Base-by-base conservation (phyloP, 75 land plant species). In the Cryptomeria japonica region DNA sequence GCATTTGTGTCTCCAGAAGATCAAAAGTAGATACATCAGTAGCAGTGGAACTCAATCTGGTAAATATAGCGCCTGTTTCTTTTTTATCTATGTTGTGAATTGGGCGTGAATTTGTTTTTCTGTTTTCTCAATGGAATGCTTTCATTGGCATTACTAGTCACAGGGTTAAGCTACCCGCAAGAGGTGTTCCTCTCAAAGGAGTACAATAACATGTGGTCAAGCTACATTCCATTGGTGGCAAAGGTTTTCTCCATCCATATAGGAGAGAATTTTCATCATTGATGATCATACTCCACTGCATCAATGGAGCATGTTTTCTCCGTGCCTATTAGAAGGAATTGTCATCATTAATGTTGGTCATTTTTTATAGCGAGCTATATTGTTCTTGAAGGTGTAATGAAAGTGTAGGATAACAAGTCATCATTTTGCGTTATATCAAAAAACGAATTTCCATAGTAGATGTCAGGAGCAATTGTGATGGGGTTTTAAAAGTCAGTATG, bases 1-100 rank as follows among this genome's bases (percentile, higher is more conserved):
- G 86, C 86, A 84, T 84, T 61, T 84, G 86, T 36, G 38, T 84
- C 86, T 84, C 86, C 64, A 53, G 37, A 32, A 84, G 86, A 47
- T 84, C 86, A 55, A 84, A 84, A 84, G 86, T 84, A 53, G 86
- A 84, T 22, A 22, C 25, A 41, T 44, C 47, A 84, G 64, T 84
- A 55, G 68, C 86, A 84, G 64, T 6, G 86, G 68, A 16, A 84
- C 86, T 36, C 86, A 84, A 53, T 84, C 86, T 36, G 86, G 86
- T 84, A 84, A 82, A 51, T 32, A 82, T 3, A 73, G 32, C 3
- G 39, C 25, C 25, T 41, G 15, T 73, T 73, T 73, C 36, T 73
- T 22, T 73, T 32, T 32, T 34, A 8, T 73, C 12, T 25, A 31
- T 32, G 3, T 22, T 64, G 77, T 73, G 77, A 73, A 73, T 73